Evolutionary conservation across 176 grass and related monocot species (phyloP), one percentile per base, ranked within the genome.

Genomic region (Oryza coarctata): DNA sequence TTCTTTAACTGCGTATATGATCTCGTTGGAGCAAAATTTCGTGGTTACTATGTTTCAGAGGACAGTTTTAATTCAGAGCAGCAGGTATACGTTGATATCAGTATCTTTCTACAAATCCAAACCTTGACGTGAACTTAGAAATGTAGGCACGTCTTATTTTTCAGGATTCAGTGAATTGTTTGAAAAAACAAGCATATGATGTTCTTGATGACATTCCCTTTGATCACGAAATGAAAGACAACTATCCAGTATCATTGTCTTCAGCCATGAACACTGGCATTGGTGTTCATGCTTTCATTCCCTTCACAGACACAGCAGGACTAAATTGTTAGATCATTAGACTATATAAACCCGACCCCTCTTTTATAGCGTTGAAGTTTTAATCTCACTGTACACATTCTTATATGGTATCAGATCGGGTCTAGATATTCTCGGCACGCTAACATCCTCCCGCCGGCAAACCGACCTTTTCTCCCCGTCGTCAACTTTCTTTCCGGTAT

Each of bases 1-100:
- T 73, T 83, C 7, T 82, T 83, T n/a, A 65, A 83, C 31, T 83
- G 58, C 0, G 70, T 83, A 22, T 41, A 83, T 30, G 58, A 74
- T 63, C 20, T 83, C 33, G 58, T 83, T 34, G 80, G 80, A 34
- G 80, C 70, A 74, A 9, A 1, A 31, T 81, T 61, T 20, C 7
- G 1, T 18, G 20, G 9, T 17, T 3, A 36, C 7, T 80, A 80
- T 17, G 22, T 55, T 50, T 15, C 64, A 68, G 55, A 22, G 1
- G 22, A 68, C 22, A 1, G n/a, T 1, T 69, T 80, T 36, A 9
- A 25, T n/a, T 10, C 30, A 55, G 1, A 3, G 12, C 63, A 68
- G 4, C 50, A 80, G 44, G 77, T 80, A 50, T 17, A 18, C 0
- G 14, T 17, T 50, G 14, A 50, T 5, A 50, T 7, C 0, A 9